Conservation (phyloP, 2,329 filamentous ascomycete species). For the Talaromyces albobiverticillius region DNA sequence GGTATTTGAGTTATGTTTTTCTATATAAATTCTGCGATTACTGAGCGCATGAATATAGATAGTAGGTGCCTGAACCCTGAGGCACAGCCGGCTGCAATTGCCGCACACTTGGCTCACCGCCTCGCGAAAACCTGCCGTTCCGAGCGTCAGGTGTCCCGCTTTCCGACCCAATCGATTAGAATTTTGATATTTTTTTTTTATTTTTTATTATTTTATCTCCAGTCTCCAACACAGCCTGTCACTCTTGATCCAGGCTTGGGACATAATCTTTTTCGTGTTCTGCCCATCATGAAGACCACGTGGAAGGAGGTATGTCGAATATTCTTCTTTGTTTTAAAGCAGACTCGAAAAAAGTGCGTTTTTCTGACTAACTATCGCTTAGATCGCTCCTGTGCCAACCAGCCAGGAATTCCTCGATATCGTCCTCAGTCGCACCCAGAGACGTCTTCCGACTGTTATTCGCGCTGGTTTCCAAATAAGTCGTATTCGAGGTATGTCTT, state of each 20-base stretch:
- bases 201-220: neutral
- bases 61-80: neutral
- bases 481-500: constrained; percentile 66
- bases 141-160: constrained; percentile 9
- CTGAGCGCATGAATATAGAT: no score
- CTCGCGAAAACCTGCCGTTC: constrained; percentile 23
- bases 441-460: constrained; percentile 91
- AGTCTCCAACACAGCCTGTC: neutral
- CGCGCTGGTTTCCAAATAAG: constrained; percentile 93
- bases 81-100: constrained; percentile 10
- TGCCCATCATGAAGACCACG: constrained; percentile 55
- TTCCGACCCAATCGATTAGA: constrained; percentile 15
- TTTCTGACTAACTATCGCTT: constrained; percentile 13
- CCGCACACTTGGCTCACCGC: constrained; percentile 15
- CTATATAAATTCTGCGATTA: no score
- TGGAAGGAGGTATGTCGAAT: constrained; percentile 58
- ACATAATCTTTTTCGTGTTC: constrained; percentile 15
- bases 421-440: constrained; percentile 88
- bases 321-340: constrained; percentile 1
- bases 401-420: constrained; percentile 97
- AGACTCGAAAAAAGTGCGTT: constrained; percentile 28
- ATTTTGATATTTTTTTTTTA: constrained; percentile 16
- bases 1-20: no score
- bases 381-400: constrained; percentile 82
- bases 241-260: no score